A percentile compares a stretch with the other conserved stretches of the same genome.
These are phyloP conservation scores for Zymoseptoria tritici DNA, from an alignment of 2,329 filamentous ascomycete species.

Conservation along the genomic window DNA sequence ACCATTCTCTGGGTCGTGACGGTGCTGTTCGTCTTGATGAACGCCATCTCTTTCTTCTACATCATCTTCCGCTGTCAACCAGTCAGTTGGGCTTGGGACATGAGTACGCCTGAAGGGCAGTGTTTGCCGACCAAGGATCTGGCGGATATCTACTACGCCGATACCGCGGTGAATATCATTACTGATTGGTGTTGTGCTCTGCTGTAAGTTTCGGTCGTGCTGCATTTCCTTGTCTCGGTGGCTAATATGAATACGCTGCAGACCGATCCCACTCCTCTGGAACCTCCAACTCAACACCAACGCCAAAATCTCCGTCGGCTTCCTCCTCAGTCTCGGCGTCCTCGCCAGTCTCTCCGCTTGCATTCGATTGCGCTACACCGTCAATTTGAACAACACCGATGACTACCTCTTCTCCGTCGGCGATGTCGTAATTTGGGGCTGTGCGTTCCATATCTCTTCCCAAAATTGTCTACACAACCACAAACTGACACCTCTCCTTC, in stretches of 20 bases:
- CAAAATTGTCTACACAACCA: too few species aligned
- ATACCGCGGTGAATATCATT: conserved; percentile 31
- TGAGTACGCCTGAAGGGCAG: conserved; percentile 19
- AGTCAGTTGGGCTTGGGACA: conserved; percentile 27
- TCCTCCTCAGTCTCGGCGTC: conserved; percentile 32
- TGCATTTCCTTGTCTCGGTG: too few species aligned
- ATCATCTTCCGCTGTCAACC: conserved; percentile 33
- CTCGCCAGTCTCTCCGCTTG: conserved; percentile 29
- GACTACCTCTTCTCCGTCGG: conserved; percentile 30
- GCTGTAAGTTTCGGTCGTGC: too few species aligned
- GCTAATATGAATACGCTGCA: too few species aligned
- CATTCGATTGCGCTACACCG: conserved; percentile 31
- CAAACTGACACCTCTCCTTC: neutral
- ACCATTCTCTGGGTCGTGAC: conserved; percentile 26
- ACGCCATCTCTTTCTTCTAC: conserved; percentile 39
- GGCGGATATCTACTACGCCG: conserved; percentile 30
- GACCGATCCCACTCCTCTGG: conserved; percentile 38
- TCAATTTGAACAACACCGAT: conserved; percentile 26
- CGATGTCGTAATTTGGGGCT: conserved; percentile 33
- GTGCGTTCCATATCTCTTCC: neutral
- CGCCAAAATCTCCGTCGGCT: conserved; percentile 34
- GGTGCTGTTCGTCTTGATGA: conserved; percentile 27
- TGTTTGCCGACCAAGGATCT: conserved; percentile 24
- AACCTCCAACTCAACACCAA: conserved; percentile 36
- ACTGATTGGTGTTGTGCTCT: conserved; percentile 33